A percentile compares a stretch with the other conserved stretches of the same genome.
Evolutionary conservation across 1,139 yeast genomes (phyloP).

Genomic region (Sugiyamaella neomexicana): DNA sequence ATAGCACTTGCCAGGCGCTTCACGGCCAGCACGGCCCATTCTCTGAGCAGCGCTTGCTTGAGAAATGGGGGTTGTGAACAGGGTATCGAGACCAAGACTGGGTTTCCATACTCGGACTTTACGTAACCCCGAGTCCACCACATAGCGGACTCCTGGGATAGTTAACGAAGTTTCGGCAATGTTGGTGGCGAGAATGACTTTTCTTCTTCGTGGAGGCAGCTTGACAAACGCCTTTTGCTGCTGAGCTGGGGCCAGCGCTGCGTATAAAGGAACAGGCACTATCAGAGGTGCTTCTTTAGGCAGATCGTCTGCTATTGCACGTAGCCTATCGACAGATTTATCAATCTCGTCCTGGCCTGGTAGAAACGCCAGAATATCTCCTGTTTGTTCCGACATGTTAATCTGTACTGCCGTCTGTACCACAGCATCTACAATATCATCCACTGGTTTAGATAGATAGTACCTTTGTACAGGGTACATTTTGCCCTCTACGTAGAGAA

Average conservation of each 20-base stretch:
- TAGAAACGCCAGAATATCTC: constrained; percentile 85
- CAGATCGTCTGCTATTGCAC: constrained; percentile 60
- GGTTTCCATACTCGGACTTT: constrained; percentile 96
- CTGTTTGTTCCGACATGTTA: constrained; percentile 70
- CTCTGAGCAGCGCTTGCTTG: constrained; percentile 94
- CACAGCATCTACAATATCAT: constrained; percentile 80
- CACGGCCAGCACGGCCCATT: constrained; percentile 99
- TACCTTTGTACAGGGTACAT: constrained; percentile 77
- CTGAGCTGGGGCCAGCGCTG: constrained; percentile 83
- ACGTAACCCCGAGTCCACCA: constrained; percentile 86
- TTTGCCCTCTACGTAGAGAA: constrained; percentile 84
- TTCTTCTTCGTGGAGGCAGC: constrained; percentile 61
- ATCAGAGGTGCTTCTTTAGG: constrained; percentile 68
- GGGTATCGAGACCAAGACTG: constrained; percentile 83
- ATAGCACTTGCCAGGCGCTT: constrained; percentile 84
- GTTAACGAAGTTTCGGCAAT: constrained; percentile 98
- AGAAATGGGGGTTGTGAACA: constrained; percentile 87
- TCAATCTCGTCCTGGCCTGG: constrained; percentile 99
- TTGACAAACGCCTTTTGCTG: constrained; percentile 76
- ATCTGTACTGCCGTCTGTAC: constrained; percentile 75
- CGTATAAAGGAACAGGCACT: constrained; percentile 82
- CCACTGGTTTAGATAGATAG: constrained; percentile 61
- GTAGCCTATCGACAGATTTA: constrained; percentile 65
- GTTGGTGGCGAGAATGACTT: constrained; percentile 87
- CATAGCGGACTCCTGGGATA: constrained; percentile 92